Evolutionary conservation across 192 early-diverging fungal species (phyloP).

Genomic region (Jimgerdemannia flammicorona): DNA sequence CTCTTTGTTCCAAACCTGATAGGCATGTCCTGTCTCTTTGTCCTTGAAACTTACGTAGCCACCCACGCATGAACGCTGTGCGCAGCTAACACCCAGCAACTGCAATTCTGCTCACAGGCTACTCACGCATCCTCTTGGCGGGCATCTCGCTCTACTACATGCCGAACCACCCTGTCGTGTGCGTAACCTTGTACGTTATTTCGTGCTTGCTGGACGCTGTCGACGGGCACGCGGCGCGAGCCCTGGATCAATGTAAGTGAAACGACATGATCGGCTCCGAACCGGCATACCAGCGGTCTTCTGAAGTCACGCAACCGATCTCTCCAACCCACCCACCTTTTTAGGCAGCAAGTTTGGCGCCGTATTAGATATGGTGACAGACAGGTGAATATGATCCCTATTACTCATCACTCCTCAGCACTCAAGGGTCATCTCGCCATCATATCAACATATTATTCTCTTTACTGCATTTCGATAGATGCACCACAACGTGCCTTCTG

Average conservation of each 20-base stretch:
- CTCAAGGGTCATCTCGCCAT: not conserved
- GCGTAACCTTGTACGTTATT: conserved; percentile 76
- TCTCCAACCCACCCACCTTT: not conserved
- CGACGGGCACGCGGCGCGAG: conserved; percentile 93
- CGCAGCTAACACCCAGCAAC: not conserved
- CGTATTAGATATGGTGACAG: conserved; percentile 99
- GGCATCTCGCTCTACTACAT: conserved; percentile 73
- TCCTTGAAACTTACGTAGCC: not conserved
- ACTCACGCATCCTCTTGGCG: conserved; percentile 79
- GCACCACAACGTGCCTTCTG: conserved; percentile 89
- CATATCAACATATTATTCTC: not conserved
- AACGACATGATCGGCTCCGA: not conserved
- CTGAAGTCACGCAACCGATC: too few relatives aligned
- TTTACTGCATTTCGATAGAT: conserved; percentile 37
- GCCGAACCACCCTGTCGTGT: conserved; percentile 63
- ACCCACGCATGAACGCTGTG: not conserved
- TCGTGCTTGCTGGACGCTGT: conserved; percentile 93
- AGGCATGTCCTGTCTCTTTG: conserved; percentile 32
- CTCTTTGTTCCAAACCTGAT: conserved; percentile 81
- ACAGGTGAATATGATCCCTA: conserved; percentile 49
- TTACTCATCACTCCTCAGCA: not conserved
- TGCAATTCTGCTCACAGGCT: conserved; percentile 56
- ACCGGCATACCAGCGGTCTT: not conserved
- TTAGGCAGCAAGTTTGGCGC: conserved; percentile 88
- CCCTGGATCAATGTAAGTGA: conserved; percentile 81